Evolutionary conservation across 371 early-diverging fungal species (phyloP), one percentile per base, ranked within the genome.

Genomic region (Syncephalastrum sp.): DNA sequence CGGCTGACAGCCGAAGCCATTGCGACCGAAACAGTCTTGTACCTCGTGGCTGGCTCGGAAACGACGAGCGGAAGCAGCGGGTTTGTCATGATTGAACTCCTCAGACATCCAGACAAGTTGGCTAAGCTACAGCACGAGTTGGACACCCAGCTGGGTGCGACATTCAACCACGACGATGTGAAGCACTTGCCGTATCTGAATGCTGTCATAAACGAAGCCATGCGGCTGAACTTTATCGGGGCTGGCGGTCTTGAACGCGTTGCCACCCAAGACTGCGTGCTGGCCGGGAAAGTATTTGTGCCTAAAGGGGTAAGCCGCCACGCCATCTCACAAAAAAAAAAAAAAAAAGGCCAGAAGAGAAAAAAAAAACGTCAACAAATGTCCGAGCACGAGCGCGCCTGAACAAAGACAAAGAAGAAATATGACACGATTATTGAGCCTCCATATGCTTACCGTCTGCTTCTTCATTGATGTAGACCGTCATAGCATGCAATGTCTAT

Each of bases 41-140:
- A 65, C 42, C 54, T 72, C 43, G 56, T 72, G 17, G 73, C 73
- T 8, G 73, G 73, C 24, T 61, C 65, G 2, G 73, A 73, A 25
- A 73, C 73, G 3, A 60, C 65, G 3, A 57, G 61, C 25, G 68
- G 67, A 17, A 67, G 65, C 0, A 52, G 65, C 4, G 67, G 68
- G 15, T 73, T 70, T 47, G 43, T 50, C 7, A 33, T 73, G 10
- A 45, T 67, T 10, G 62, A 67, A 10, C 47, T 73, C 5, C 50
- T 69, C 4, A 49, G 56, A n/a, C 23, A 67, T 16, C 69, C 73
- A 5, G 49, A 41, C 3, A 54, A 43, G 7, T 51, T 65, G 17
- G 47, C 50, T 4, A 60, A 60, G 42, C 54, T 74, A 4, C 52
- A 48, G 21, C 49, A 54, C 3, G 75, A 71, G 50, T 46, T 71